These are phyloP conservation scores for Corinectria fuckeliana DNA, from an alignment of 2,329 filamentous ascomycete genomes.

Conservation along the genomic window DNA sequence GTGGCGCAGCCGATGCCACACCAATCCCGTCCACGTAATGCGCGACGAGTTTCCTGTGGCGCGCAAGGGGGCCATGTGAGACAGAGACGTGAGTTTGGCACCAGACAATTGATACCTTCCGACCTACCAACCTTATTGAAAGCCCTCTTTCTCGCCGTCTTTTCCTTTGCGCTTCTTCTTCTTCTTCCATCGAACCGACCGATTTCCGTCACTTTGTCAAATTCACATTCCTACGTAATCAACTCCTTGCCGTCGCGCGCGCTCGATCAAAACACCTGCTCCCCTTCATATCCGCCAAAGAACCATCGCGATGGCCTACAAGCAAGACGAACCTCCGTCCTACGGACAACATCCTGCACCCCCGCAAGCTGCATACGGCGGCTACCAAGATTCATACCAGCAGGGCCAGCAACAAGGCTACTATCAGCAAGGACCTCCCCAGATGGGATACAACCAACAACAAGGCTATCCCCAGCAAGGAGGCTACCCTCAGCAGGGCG, in stretches of 20 bases:
- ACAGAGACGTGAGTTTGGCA: slow-evolving; percentile 29
- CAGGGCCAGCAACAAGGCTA: slow-evolving; percentile 35
- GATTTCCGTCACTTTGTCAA: slow-evolving; percentile 1
- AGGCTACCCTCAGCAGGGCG: slow-evolving; percentile 42
- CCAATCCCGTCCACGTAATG: slow-evolving; percentile 38
- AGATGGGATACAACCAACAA: slow-evolving; percentile 41
- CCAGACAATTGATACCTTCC: slow-evolving; percentile 18
- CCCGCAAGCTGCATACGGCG: slow-evolving; percentile 54
- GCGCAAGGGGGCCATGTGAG: slow-evolving; percentile 34
- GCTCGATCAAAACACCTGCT: background rate
- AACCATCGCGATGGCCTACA: slow-evolving; percentile 40
- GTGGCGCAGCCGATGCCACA: slow-evolving; percentile 42
- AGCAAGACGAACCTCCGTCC: slow-evolving; percentile 58
- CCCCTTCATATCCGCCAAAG: slow-evolving; percentile 13
- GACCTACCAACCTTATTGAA: slow-evolving; percentile 9
- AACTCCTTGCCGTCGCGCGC: slow-evolving; percentile 1
- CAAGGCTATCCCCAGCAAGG: slow-evolving; percentile 42
- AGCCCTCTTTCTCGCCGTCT: slow-evolving; percentile 1
- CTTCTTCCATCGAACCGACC: slow-evolving; percentile 7
- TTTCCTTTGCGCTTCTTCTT: slow-evolving; percentile 3
- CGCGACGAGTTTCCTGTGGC: slow-evolving; percentile 35
- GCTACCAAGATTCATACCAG: slow-evolving; percentile 46
- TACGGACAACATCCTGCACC: slow-evolving; percentile 49
- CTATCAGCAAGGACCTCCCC: slow-evolving; percentile 40
- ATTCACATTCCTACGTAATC: background rate